phyloP scores from a whole-genome alignment of 495 filamentous ascomycete species.

The Penicillium daleae region DNA sequence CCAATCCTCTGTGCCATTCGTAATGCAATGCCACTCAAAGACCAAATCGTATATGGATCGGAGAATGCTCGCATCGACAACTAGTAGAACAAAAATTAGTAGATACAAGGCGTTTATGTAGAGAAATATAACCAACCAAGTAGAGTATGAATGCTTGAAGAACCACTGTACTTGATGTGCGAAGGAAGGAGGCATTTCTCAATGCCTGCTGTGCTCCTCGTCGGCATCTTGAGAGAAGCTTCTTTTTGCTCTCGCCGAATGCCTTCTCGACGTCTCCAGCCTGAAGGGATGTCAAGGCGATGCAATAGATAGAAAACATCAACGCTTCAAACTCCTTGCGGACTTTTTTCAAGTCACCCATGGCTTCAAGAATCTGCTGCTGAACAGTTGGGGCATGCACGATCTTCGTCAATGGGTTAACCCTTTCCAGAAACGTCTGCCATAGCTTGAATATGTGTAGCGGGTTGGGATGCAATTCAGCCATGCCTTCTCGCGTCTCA shows the following conservation, averaged over 20 bases:
- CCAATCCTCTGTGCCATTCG: slow-evolving; percentile 51
- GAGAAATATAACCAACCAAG: slow-evolving; percentile 33
- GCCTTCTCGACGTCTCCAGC: slow-evolving; percentile 41
- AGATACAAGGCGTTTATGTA: background rate
- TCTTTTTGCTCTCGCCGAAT: slow-evolving; percentile 46
- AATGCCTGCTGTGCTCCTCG: slow-evolving; percentile 50
- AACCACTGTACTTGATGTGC: slow-evolving; percentile 46
- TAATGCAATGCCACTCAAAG: slow-evolving; percentile 44
- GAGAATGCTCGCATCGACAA: slow-evolving; percentile 37
- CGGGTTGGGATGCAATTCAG: slow-evolving; percentile 61
- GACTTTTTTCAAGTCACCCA: slow-evolving; percentile 33
- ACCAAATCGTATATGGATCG: slow-evolving; percentile 49
- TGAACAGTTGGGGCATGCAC: slow-evolving; percentile 66
- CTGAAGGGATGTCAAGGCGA: slow-evolving; percentile 44
- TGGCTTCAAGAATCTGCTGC: slow-evolving; percentile 46
- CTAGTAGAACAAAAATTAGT: slow-evolving; percentile 13
- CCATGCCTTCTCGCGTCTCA: slow-evolving; percentile 20
- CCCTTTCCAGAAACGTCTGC: slow-evolving; percentile 68
- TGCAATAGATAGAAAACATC: slow-evolving; percentile 55
- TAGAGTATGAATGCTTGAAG: slow-evolving; percentile 53
- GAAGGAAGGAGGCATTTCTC: slow-evolving; percentile 49
- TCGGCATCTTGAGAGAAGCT: slow-evolving; percentile 46
- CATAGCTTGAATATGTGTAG: slow-evolving; percentile 74
- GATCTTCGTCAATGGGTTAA: slow-evolving; percentile 72
- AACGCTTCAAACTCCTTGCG: slow-evolving; percentile 46